phyloP scores from a whole-genome alignment of 495 filamentous ascomycete genomes.

The Hypoxylon intermedium region DNA sequence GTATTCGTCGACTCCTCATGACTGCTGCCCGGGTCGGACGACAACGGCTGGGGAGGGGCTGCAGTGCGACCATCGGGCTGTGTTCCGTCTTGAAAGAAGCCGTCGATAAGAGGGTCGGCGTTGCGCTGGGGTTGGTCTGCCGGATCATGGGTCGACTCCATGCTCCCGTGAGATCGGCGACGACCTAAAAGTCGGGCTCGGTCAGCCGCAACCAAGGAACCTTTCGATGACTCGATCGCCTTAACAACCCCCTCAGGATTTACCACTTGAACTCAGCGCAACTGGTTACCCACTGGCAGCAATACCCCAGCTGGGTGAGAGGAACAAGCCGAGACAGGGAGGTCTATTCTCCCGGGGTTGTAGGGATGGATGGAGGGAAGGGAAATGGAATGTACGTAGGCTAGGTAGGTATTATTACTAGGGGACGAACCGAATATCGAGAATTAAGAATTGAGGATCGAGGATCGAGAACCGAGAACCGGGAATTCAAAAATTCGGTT shows the following conservation, averaged over 20 bases:
- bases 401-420: too few relatives aligned
- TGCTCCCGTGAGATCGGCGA: constrained; percentile 13
- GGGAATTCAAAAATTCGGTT: too few relatives aligned
- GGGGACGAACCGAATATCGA: neutral
- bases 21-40: neutral
- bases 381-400: too few relatives aligned
- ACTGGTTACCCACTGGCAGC: constrained; percentile 10
- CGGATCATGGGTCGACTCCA: constrained; percentile 25
- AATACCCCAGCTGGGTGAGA: neutral
- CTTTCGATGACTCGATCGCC: neutral
- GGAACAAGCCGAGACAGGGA: neutral
- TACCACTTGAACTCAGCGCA: constrained; percentile 6
- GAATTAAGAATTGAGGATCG: constrained; percentile 13
- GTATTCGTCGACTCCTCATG: neutral
- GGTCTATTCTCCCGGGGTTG: neutral
- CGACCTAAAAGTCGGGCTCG: constrained; percentile 30
- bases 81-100: neutral
- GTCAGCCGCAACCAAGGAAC: constrained; percentile 1
- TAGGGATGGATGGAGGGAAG: too few relatives aligned
- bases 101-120: constrained; percentile 3
- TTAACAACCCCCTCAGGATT: constrained; percentile 1
- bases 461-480: too few relatives aligned
- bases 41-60: constrained; percentile 11
- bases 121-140: neutral
- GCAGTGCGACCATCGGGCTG: constrained; percentile 6